Percentiles rank a stretch among this genome's conserved stretches.
Conservation (phyloP, 441 rosid species). For the Macaranga tanarius region DNA sequence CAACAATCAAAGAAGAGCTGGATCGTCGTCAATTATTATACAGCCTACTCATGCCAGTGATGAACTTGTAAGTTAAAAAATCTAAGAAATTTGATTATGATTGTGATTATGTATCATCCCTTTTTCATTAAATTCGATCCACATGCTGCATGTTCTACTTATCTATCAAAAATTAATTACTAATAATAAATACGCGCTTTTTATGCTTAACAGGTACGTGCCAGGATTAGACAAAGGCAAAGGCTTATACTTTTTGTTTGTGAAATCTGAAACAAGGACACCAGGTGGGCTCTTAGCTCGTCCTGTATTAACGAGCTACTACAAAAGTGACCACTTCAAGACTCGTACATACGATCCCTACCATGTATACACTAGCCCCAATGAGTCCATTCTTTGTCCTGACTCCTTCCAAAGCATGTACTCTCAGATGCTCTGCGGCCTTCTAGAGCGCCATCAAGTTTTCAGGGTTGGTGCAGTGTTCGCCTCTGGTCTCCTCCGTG, state of each 20-base stretch:
- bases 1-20: conserved; percentile 84
- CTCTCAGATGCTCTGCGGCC: conserved; percentile 83
- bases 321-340: conserved; percentile 85
- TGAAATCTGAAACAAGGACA: conserved; percentile 82
- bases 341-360: conserved; percentile 77
- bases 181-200: conserved; percentile 1
- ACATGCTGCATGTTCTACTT: conserved; percentile 23
- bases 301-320: conserved; percentile 89
- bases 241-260: conserved; percentile 78
- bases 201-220: conserved; percentile 53
- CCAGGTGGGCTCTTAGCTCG: conserved; percentile 86
- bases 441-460: conserved; percentile 62
- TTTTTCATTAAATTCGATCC: conserved; percentile 23
- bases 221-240: conserved; percentile 89
- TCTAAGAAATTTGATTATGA: not conserved
- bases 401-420: conserved; percentile 97
- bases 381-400: conserved; percentile 80
- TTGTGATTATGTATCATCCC: not conserved
- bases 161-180: not conserved
- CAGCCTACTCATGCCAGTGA: conserved; percentile 93
- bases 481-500: conserved; percentile 87
- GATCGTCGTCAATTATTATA: conserved; percentile 88
- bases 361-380: conserved; percentile 86
- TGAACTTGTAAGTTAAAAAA: conserved; percentile 70
- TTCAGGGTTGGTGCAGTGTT: conserved; percentile 86